phyloP scores from a whole-genome alignment of 2,329 filamentous ascomycete genomes.

The Polytolypa hystricis region DNA sequence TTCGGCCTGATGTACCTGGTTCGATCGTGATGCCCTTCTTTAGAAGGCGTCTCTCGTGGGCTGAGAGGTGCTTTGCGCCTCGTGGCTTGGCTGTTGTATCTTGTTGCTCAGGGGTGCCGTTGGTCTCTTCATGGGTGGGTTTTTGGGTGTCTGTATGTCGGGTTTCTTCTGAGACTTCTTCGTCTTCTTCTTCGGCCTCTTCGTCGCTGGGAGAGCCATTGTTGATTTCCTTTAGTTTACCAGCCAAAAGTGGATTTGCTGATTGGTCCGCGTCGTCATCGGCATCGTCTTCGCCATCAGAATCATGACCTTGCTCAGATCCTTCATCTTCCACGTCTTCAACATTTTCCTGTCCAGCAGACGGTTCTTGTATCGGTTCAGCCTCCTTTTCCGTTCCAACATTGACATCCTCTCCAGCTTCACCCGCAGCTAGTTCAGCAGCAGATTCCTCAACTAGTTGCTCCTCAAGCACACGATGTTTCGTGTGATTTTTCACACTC shows the following conservation, averaged over 20 bases:
- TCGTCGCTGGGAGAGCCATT: background rate
- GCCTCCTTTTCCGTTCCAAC: too few species aligned
- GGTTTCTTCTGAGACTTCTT: constrained; percentile 17
- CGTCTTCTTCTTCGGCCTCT: constrained; percentile 11
- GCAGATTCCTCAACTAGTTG: constrained; percentile 13
- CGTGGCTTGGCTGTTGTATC: constrained; percentile 8
- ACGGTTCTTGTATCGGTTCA: background rate
- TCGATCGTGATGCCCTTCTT: constrained; percentile 22
- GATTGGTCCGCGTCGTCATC: constrained; percentile 8
- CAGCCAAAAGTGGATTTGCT: constrained; percentile 3
- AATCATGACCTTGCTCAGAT: constrained; percentile 19
- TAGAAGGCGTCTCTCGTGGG: constrained; percentile 34
- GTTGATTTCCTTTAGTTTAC: background rate
- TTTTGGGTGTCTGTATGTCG: constrained; percentile 12
- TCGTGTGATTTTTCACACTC: constrained; percentile 69
- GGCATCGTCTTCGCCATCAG: constrained; percentile 29
- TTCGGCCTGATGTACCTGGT: constrained; percentile 5
- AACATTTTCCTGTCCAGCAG: background rate
- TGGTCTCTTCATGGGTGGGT: constrained; percentile 23
- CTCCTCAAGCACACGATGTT: constrained; percentile 49
- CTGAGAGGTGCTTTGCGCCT: constrained; percentile 23
- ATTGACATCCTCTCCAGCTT: constrained; percentile 17
- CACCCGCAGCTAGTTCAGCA: constrained; percentile 15
- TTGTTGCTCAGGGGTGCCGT: constrained; percentile 16
- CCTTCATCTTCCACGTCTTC: constrained; percentile 11